Percentiles rank a stretch among this genome's conserved stretches.
These are phyloP conservation scores for Trypanosoma vivax DNA, from an alignment of 208 protist species.

Conservation along the genomic window DNA sequence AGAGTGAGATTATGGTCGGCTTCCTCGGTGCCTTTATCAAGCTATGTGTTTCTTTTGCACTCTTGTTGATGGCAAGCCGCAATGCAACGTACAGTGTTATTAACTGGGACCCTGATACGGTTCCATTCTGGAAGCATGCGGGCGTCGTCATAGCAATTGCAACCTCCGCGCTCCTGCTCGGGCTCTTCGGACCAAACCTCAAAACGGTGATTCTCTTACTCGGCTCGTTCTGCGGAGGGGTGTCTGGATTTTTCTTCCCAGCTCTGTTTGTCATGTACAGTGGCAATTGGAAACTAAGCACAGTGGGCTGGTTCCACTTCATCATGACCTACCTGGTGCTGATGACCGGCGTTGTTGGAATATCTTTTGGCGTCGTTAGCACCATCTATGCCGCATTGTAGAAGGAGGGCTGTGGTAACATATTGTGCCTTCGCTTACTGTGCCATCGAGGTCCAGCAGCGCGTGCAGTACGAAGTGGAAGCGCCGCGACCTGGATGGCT, in stretches of 20 bases:
- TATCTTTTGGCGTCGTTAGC: conserved; percentile 59
- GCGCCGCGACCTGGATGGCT: too few species aligned
- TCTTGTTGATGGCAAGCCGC: conserved; percentile 50
- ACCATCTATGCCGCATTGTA: conserved; percentile 34
- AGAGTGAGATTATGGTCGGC: conserved; percentile 37
- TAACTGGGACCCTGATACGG: conserved; percentile 38
- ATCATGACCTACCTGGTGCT: conserved; percentile 38
- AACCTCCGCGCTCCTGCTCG: conserved; percentile 48
- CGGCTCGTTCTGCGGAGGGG: conserved; percentile 57
- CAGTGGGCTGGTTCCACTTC: conserved; percentile 42
- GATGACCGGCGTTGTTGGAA: conserved; percentile 46
- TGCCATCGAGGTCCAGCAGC: too few species aligned
- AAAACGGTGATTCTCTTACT: conserved; percentile 66
- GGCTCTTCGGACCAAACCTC: conserved; percentile 68
- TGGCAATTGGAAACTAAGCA: conserved; percentile 41
- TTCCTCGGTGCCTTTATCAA: conserved; percentile 57
- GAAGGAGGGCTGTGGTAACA: neutral
- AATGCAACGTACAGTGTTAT: conserved; percentile 49
- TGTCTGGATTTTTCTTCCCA: conserved; percentile 70
- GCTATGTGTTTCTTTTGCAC: conserved; percentile 41
- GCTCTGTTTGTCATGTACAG: conserved; percentile 72
- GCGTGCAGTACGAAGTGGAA: too few species aligned
- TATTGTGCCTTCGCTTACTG: too few species aligned
- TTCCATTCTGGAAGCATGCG: conserved; percentile 48
- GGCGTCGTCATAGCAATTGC: conserved; percentile 36